Percentiles rank a stretch among this genome's conserved stretches.
These are phyloP conservation scores for Stellera chamaejasme DNA, from an alignment of 345 rosid genomes.

Conservation along the genomic window DNA sequence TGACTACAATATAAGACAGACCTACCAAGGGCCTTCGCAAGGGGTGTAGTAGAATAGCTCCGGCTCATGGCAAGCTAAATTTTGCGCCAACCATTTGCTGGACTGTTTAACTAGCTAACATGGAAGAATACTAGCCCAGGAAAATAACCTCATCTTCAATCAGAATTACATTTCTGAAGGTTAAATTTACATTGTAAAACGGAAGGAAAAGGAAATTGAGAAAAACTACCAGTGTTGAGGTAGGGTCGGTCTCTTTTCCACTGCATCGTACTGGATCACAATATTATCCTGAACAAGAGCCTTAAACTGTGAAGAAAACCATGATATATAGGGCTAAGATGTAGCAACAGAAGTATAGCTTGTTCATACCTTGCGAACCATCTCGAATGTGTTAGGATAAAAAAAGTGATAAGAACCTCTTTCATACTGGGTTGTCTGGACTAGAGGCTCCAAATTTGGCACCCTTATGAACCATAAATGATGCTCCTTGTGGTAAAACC, in stretches of 20 bases:
- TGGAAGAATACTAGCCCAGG: conserved; percentile 18
- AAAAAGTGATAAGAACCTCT: conserved; percentile 87
- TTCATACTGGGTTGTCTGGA: conserved; percentile 57
- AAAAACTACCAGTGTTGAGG: conserved; percentile 61
- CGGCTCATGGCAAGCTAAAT: too few relatives aligned
- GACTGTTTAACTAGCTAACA: conserved; percentile 10
- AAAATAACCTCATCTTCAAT: conserved; percentile 25
- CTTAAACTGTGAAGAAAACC: not conserved
- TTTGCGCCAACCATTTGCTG: too few relatives aligned
- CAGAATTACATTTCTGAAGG: conserved; percentile 16
- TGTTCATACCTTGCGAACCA: conserved; percentile 63
- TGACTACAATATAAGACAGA: too few relatives aligned
- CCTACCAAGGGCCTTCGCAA: too few relatives aligned
- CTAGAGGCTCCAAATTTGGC: conserved; percentile 73
- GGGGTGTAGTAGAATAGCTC: too few relatives aligned
- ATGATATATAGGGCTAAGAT: not conserved
- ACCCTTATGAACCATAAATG: conserved; percentile 73
- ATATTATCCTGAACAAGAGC: conserved; percentile 57
- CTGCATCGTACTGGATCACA: conserved; percentile 59
- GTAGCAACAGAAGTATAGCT: not conserved
- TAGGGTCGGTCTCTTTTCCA: conserved; percentile 89
- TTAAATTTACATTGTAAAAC: conserved; percentile 48
- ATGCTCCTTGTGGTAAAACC: conserved; percentile 93
- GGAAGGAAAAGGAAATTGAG: conserved; percentile 1
- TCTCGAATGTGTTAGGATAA: conserved; percentile 72